Conservation (phyloP, 352 stramenopile genomes). For the Achlya hypogyna region DNA sequence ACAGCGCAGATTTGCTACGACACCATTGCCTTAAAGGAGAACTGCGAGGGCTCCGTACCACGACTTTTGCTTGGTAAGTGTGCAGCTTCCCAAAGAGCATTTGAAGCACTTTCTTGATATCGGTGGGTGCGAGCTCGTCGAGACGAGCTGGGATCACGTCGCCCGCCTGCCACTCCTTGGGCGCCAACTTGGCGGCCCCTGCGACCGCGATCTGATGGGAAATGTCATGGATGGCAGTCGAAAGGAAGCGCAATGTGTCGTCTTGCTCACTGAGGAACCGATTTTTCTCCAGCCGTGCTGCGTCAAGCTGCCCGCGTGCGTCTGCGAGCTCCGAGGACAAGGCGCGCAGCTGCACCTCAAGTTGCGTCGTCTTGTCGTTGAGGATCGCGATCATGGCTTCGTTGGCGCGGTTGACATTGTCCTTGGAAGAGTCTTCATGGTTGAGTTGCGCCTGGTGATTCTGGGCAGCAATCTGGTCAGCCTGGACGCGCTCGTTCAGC, state of each 20-base stretch:
- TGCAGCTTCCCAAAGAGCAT: constrained; percentile 59
- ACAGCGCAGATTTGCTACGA: not conserved
- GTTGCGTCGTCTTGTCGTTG: constrained; percentile 11
- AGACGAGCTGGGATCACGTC: constrained; percentile 25
- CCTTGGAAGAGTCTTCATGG: not conserved
- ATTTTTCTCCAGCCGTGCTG: constrained; percentile 4
- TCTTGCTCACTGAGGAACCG: constrained; percentile 12
- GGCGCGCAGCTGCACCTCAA: constrained; percentile 19
- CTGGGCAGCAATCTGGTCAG: constrained; percentile 5
- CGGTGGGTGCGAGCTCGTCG: constrained; percentile 41
- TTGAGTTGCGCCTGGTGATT: not conserved
- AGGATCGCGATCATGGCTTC: constrained; percentile 7
- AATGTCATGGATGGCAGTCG: constrained; percentile 11
- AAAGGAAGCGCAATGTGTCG: constrained; percentile 15
- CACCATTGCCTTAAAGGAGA: constrained; percentile 19
- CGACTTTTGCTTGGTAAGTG: constrained; percentile 46
- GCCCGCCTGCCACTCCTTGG: constrained; percentile 30
- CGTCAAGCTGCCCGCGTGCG: constrained; percentile 22
- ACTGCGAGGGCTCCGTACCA: too few relatives aligned
- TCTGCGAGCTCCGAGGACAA: constrained; percentile 29
- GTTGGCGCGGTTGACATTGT: constrained; percentile 22
- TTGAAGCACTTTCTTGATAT: constrained; percentile 36
- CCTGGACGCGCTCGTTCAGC: constrained; percentile 28
- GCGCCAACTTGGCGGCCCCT: constrained; percentile 27
- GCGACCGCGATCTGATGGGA: constrained; percentile 13